Conservation (phyloP, 306 rosid species). For the Erythrophleum fordii region DNA sequence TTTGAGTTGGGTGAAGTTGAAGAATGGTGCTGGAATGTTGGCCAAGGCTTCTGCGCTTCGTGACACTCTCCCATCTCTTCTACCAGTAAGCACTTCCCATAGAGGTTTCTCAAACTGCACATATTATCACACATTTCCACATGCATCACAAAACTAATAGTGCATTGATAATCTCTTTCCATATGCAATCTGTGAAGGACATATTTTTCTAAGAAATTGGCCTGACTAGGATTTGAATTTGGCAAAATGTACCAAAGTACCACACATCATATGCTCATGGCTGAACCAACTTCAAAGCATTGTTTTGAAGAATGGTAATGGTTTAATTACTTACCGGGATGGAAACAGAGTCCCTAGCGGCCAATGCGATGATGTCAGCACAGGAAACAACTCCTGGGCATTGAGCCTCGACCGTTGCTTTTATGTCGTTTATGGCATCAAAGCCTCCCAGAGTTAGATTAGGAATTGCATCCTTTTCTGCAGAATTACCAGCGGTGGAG, state of each 20-base stretch:
- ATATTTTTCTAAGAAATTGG: too few species aligned
- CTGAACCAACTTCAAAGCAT: not conserved
- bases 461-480: slow-evolving; percentile 57
- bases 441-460: slow-evolving; percentile 52
- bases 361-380: slow-evolving; percentile 64
- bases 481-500: slow-evolving; percentile 44
- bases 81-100: slow-evolving; percentile 71
- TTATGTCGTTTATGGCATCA: slow-evolving; percentile 62
- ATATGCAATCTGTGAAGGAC: too few species aligned
- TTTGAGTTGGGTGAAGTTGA: slow-evolving; percentile 53
- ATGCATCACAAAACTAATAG: not conserved
- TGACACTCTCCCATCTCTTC: slow-evolving; percentile 69
- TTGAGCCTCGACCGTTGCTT: slow-evolving; percentile 44
- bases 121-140: not conserved
- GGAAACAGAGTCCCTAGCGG: slow-evolving; percentile 61
- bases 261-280: too few species aligned
- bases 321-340: slow-evolving; percentile 38
- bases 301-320: too few species aligned
- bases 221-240: too few species aligned
- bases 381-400: slow-evolving; percentile 65
- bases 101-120: slow-evolving; percentile 46
- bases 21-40: slow-evolving; percentile 54
- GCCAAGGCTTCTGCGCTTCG: slow-evolving; percentile 17
- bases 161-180: too few species aligned
- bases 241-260: too few species aligned